Conservation (phyloP, 768 basidiomycete genomes). For the Hericium rajendrae region DNA sequence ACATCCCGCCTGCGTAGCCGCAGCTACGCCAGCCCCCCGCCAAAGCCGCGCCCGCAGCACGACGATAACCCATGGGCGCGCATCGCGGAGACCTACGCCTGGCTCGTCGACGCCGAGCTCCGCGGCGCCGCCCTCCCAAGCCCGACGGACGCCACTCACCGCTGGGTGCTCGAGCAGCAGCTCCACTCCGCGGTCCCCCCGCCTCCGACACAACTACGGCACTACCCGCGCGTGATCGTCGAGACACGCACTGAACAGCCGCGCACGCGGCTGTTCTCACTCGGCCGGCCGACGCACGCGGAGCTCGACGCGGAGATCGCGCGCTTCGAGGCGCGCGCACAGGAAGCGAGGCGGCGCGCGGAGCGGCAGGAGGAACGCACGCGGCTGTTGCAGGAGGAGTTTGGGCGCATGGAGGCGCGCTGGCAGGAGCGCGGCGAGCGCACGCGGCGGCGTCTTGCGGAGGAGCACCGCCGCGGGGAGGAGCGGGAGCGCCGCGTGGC, state of each 20-base stretch:
- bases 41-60: neutral
- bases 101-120: slow-evolving; percentile 45
- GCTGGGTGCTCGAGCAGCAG: slow-evolving; percentile 60
- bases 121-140: slow-evolving; percentile 26
- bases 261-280: neutral
- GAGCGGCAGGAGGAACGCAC: slow-evolving; percentile 35
- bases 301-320: slow-evolving; percentile 1
- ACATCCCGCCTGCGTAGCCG: neutral
- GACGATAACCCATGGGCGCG: slow-evolving; percentile 20
- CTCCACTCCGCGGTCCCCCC: slow-evolving; percentile 9
- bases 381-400: slow-evolving; percentile 43
- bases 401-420: slow-evolving; percentile 42
- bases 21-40: neutral
- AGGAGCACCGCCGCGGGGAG: slow-evolving; percentile 33
- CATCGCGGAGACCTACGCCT: slow-evolving; percentile 23
- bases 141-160: slow-evolving; percentile 43
- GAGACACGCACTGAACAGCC: neutral
- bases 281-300: neutral
- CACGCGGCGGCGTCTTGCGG: slow-evolving; percentile 34
- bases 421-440: slow-evolving; percentile 41
- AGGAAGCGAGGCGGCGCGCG: slow-evolving; percentile 12
- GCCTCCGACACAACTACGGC: too few relatives aligned
- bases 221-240: neutral
- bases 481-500: slow-evolving; percentile 26
- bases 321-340: slow-evolving; percentile 4